A percentile compares a stretch with the other conserved stretches of the same genome.
These are phyloP conservation scores for Elsinoe ampelina DNA, from an alignment of 2,329 filamentous ascomycete genomes.

Conservation along the genomic window DNA sequence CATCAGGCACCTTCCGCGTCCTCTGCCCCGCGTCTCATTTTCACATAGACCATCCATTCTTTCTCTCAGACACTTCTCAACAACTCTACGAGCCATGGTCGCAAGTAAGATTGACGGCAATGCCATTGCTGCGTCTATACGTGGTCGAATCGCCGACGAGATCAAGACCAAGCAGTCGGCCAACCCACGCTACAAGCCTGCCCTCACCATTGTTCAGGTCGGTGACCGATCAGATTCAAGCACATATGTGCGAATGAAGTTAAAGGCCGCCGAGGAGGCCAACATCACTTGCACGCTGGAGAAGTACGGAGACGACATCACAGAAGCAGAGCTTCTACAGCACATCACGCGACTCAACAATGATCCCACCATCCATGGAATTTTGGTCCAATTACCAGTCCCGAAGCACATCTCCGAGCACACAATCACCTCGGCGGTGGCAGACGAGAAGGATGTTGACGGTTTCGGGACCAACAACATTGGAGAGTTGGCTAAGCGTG, in stretches of 20 bases:
- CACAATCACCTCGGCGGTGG: constrained; percentile 76
- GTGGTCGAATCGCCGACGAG: constrained; percentile 68
- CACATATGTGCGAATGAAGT: constrained; percentile 99
- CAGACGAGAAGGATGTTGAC: constrained; percentile 94
- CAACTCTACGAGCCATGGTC: constrained; percentile 58
- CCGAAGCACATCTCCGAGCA: constrained; percentile 88
- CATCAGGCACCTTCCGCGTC: constrained; percentile 11
- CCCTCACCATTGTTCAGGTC: constrained; percentile 92
- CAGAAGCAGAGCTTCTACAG: constrained; percentile 77
- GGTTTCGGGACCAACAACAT: constrained; percentile 93
- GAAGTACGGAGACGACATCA: constrained; percentile 71
- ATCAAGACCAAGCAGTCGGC: constrained; percentile 70
- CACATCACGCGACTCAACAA: constrained; percentile 77
- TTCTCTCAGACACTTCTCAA: constrained; percentile 34
- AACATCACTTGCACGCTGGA: constrained; percentile 82
- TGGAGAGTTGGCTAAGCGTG: constrained; percentile 91
- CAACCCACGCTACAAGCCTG: constrained; percentile 83
- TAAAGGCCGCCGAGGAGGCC: constrained; percentile 93
- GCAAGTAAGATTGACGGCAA: constrained; percentile 92
- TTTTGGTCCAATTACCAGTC: constrained; percentile 86
- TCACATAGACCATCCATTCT: constrained; percentile 1
- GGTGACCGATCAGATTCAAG: constrained; percentile 88
- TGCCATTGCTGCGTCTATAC: constrained; percentile 84
- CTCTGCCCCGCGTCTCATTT: constrained; percentile 10
- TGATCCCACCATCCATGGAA: constrained; percentile 75